phyloP scores from a whole-genome alignment of 345 rosid genomes.

The Tarenaya hassleriana region DNA sequence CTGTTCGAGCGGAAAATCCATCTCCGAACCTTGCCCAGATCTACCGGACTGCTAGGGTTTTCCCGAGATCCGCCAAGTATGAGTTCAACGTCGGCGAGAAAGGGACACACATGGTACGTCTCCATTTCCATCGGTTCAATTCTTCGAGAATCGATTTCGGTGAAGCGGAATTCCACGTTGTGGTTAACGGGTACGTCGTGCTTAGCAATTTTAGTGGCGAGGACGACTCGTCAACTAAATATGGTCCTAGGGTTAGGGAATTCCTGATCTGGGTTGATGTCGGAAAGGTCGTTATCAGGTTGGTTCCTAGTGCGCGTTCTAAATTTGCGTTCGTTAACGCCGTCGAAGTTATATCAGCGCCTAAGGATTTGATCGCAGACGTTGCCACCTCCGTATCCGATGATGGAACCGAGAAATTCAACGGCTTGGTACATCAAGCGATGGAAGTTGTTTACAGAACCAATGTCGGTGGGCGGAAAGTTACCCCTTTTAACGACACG shows the following conservation, averaged over 20 bases:
- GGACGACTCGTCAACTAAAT: neutral
- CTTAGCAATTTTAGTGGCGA: constrained; percentile 54
- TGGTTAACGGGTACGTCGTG: constrained; percentile 48
- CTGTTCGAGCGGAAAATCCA: constrained; percentile 26
- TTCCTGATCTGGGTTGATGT: constrained; percentile 46
- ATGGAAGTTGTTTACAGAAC: constrained; percentile 51
- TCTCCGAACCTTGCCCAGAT: constrained; percentile 31
- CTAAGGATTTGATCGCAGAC: constrained; percentile 62
- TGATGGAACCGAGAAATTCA: constrained; percentile 34
- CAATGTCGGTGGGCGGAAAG: constrained; percentile 68
- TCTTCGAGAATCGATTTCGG: constrained; percentile 34
- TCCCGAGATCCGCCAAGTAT: constrained; percentile 52
- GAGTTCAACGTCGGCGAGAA: constrained; percentile 46
- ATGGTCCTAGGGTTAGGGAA: constrained; percentile 40
- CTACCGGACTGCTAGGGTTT: constrained; percentile 59
- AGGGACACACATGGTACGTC: constrained; percentile 64
- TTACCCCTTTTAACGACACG: constrained; percentile 77
- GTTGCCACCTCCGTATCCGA: constrained; percentile 35
- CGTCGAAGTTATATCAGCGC: constrained; percentile 77
- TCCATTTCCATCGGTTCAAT: constrained; percentile 49
- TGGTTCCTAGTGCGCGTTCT: constrained; percentile 39
- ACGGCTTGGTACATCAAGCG: constrained; percentile 45
- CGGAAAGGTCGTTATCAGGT: constrained; percentile 42
- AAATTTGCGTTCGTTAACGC: constrained; percentile 66
- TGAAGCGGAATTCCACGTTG: constrained; percentile 55